Base-by-base conservation (phyloP, 2,329 filamentous ascomycete genomes). In the Fusarium sp. region DNA sequence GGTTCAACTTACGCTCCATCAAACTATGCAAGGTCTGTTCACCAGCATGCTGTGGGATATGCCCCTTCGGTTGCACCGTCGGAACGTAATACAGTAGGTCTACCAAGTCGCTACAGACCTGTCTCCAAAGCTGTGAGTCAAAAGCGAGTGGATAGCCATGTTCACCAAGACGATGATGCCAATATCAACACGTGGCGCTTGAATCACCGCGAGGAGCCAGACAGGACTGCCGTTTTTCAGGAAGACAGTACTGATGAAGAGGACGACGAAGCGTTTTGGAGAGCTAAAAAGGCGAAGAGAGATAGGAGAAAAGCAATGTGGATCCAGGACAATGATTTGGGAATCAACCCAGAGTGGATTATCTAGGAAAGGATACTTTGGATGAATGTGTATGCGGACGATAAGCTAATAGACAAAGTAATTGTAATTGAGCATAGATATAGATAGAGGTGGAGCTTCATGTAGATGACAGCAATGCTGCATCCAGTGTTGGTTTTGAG, bases 61-160 rank as follows among this genome's bases (percentile, higher is more conserved):
- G 59, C 62, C 5, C 8, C 37, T 4, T 69, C 67, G 7, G 55
- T 67, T 7, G 53, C 67, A 7, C 67, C 67, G 4, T 60, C 67
- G 3, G 67, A 69, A 33, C 56, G 67, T 3, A 69, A 62, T 20
- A 70, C 45, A 1, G n/a, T 69, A 2, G 66, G 67, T 15, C 46
- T 69, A 11, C 67, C 67, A 5, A 70, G 66, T 15, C 62, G 67
- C 1, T 69, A 69, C 32, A 55, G 66, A 9, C 32, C 67, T 6
- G 67, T 69, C 3, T 67, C 67, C 3, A 69, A 55, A 25, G 15
- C 32, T n/a, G 23, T 19, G 1, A 58, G 19, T 3, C 54, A 65
- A 25, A 11, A 13, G 3, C 32, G 22, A 3, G 15, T 15, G 6
- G 22, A 6, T 4, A 65, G 13, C 7, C 35, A 17, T 37, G 17